Percentiles rank a stretch among this genome's conserved stretches.
Conservation (phyloP, 805 yeast genomes). For the Sungouiella blattae region DNA sequence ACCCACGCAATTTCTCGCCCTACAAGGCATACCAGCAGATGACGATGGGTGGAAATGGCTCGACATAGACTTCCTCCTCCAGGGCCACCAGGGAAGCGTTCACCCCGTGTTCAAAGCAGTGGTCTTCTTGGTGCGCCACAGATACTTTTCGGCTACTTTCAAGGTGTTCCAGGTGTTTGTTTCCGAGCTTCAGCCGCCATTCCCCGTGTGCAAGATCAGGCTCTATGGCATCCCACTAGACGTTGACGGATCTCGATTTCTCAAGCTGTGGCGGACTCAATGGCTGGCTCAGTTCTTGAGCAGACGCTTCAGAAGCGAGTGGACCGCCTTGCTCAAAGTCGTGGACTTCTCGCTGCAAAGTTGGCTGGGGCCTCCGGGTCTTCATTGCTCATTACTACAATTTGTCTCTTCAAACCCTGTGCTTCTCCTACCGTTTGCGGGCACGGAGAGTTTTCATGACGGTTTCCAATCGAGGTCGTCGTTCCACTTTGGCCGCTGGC, state of each 20-base stretch:
- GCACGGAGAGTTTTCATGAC: not conserved
- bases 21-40: slow-evolving; percentile 29
- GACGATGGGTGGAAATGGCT: slow-evolving; percentile 52
- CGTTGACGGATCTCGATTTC: slow-evolving; percentile 25
- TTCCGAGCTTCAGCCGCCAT: slow-evolving; percentile 10
- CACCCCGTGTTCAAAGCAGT: slow-evolving; percentile 33
- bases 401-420: not conserved
- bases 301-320: slow-evolving; percentile 23
- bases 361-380: slow-evolving; percentile 28
- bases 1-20: slow-evolving; percentile 37
- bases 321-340: slow-evolving; percentile 35
- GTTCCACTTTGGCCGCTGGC: not conserved
- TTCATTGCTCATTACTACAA: slow-evolving; percentile 3
- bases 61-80: slow-evolving; percentile 39
- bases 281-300: slow-evolving; percentile 24
- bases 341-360: slow-evolving; percentile 40
- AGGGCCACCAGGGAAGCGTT: slow-evolving; percentile 4
- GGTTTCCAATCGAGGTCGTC: not conserved
- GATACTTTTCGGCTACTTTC: slow-evolving; percentile 46
- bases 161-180: slow-evolving; percentile 12
- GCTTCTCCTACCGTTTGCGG: not conserved
- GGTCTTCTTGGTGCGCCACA: slow-evolving; percentile 40
- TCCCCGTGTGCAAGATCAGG: slow-evolving; percentile 32
- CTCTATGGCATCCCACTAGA: slow-evolving; percentile 50
- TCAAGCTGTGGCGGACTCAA: slow-evolving; percentile 33